Percentiles rank a stretch among this genome's conserved stretches.
These are phyloP conservation scores for Leccinum subtestaceum DNA, from an alignment of 768 basidiomycete species.

Conservation along the genomic window DNA sequence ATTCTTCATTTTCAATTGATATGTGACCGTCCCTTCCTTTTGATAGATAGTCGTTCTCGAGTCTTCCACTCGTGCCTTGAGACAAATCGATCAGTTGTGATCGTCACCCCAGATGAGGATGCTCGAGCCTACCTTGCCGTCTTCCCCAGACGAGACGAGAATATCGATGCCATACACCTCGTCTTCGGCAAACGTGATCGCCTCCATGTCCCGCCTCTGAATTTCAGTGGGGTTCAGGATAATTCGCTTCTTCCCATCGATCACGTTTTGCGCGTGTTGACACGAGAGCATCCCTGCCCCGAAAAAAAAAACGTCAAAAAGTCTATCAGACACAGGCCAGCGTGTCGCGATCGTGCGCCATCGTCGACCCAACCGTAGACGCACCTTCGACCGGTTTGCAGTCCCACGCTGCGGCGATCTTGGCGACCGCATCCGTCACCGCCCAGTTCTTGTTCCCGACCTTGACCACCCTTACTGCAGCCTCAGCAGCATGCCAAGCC, in stretches of 20 bases:
- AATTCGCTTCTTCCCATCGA: conserved; percentile 95
- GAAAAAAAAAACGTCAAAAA: not conserved
- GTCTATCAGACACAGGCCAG: not conserved
- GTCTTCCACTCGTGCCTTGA: conserved; percentile 84
- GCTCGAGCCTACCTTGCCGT: conserved; percentile 69
- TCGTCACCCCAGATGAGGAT: not conserved
- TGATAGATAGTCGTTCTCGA: conserved; percentile 93
- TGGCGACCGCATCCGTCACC: conserved; percentile 82
- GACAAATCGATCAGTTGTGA: not conserved
- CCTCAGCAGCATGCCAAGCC: conserved; percentile 90
- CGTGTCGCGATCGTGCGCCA: not conserved
- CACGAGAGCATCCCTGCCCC: conserved; percentile 88
- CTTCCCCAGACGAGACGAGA: conserved; percentile 80
- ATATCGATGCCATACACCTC: conserved; percentile 97
- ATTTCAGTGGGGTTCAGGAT: conserved; percentile 85
- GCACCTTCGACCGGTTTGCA: conserved; percentile 95
- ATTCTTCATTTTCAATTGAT: conserved; percentile 97
- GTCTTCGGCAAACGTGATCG: conserved; percentile 82
- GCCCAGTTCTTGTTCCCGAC: conserved; percentile 94
- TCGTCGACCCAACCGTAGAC: not conserved
- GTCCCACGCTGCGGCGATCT: conserved; percentile 66
- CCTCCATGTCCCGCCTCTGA: conserved; percentile 84
- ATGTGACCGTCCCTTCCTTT: conserved; percentile 79
- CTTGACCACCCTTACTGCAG: conserved; percentile 87
- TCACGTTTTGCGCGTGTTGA: conserved; percentile 90